Evolutionary conservation across 345 rosid species (phyloP).

Genomic region (Dimocarpus longan): DNA sequence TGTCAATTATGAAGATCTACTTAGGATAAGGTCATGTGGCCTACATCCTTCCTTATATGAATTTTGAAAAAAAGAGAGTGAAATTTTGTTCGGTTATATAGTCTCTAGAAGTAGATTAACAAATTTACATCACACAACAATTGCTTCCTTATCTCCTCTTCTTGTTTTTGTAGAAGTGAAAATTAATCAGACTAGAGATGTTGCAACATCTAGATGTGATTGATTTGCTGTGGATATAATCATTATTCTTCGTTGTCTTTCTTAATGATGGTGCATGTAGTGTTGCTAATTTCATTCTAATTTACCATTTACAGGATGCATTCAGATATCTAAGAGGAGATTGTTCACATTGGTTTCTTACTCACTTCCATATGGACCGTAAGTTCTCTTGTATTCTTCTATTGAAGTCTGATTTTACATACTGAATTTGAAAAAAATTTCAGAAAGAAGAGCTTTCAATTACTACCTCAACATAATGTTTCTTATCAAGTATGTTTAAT

Average conservation of each 20-base stretch:
- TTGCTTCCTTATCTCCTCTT: background rate
- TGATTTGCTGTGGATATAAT: conserved; percentile 7
- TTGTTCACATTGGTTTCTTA: conserved; percentile 95
- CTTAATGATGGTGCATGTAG: conserved; percentile 8
- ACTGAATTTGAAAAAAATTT: background rate
- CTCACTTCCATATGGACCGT: conserved; percentile 98
- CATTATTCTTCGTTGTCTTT: background rate
- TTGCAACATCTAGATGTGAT: too few relatives aligned
- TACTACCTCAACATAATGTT: background rate
- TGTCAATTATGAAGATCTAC: background rate
- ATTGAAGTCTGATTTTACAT: conserved; percentile 1
- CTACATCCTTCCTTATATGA: background rate
- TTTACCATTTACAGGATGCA: conserved; percentile 73
- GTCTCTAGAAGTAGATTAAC: background rate
- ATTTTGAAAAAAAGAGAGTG: background rate
- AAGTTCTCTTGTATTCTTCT: conserved; percentile 40
- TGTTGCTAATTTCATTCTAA: conserved; percentile 22
- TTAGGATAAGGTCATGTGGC: background rate
- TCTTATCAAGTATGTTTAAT: background rate
- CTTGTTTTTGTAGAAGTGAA: background rate
- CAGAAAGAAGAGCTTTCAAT: conserved; percentile 2
- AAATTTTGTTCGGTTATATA: background rate
- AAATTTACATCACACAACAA: background rate
- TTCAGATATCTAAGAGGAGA: conserved; percentile 89
- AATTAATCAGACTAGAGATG: background rate